Conservation (phyloP, 2,329 filamentous ascomycete genomes). For the Sclerotinia borealis region DNA sequence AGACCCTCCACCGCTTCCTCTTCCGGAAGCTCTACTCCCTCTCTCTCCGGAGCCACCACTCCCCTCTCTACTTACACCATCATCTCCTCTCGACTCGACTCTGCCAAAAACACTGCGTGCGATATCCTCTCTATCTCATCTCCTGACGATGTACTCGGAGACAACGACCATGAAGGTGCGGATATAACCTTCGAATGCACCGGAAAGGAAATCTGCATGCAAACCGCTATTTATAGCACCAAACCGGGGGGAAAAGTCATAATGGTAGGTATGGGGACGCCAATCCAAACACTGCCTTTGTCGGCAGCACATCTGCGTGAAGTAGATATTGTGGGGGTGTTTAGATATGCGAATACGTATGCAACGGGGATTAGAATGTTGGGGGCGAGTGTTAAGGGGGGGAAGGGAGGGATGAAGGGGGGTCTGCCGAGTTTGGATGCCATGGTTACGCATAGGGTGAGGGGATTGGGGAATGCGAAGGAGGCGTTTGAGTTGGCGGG, state of each 20-base stretch:
- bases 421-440: slow-evolving; percentile 57
- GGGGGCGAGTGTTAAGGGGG: slow-evolving; percentile 43
- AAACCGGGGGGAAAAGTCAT: slow-evolving; percentile 65
- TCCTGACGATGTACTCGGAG: slow-evolving; percentile 29
- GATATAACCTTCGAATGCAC: slow-evolving; percentile 73
- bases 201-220: slow-evolving; percentile 68
- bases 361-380: slow-evolving; percentile 60
- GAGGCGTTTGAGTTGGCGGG: slow-evolving; percentile 65
- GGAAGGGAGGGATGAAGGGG: neutral
- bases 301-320: slow-evolving; percentile 68
- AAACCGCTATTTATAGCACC: slow-evolving; percentile 67
- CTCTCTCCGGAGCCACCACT: slow-evolving; percentile 31
- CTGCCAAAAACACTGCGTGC: slow-evolving; percentile 43
- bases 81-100: slow-evolving; percentile 43
- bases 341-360: slow-evolving; percentile 73
- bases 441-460: slow-evolving; percentile 68
- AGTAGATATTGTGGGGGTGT: slow-evolving; percentile 72
- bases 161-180: slow-evolving; percentile 47
- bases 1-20: slow-evolving; percentile 31
- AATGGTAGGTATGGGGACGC: slow-evolving; percentile 75
- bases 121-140: slow-evolving; percentile 41
- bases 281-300: slow-evolving; percentile 67
- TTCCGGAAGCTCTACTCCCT: neutral
- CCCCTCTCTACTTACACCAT: slow-evolving; percentile 35
- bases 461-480: slow-evolving; percentile 55